Evolutionary conservation across 1,284 basidiomycete genomes (phyloP), one percentile per base, ranked within the genome.

Genomic region (Butyriboletus regius): DNA sequence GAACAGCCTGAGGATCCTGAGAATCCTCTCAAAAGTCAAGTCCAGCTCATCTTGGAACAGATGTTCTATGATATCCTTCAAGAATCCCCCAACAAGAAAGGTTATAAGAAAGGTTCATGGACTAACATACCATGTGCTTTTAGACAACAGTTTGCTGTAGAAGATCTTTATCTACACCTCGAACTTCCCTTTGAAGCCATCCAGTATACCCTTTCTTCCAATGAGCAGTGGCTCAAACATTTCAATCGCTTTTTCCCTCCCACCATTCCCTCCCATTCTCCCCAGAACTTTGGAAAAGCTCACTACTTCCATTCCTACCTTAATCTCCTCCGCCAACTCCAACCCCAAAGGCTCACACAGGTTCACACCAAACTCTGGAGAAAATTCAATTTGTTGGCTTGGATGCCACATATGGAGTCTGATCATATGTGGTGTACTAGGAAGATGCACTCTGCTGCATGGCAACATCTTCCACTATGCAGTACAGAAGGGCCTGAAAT

Each of bases 51-150:
- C 3, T 29, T 56, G 22, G 46, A 56, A 5, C 54, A 56, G 17
- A 9, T 56, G 9, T 56, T 31, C 34, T 50, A 34, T 20, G 36
- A 56, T 4, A 56, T 56, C 1, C 10, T 56, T 0, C 32, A 33
- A 7, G 50, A 56, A 43, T 56, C 55, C 0, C 54, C 48, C 0
- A 56, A 56, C 32, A 10, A 31, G 7, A 46, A n/a, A 1, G 26
- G 5, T 0, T 17, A 13, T 0, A 0, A 1, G 0, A n/a, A 53
- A 0, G 46, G 50, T 7, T 2, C 54, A 0, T 56, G 55, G 54
- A 56, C 45, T 0, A 56, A 53, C 18, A 56, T 56, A 4, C 54
- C 48, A 0, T 0, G 0, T 0, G 13, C 0, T 0, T 8, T 36
- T 0, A 9, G 38, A 2, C 24, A 37, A 1, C 7, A 47, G 4